Conservation (phyloP, 1,284 basidiomycete species). For the Cryptococcus jaspeensis region DNA sequence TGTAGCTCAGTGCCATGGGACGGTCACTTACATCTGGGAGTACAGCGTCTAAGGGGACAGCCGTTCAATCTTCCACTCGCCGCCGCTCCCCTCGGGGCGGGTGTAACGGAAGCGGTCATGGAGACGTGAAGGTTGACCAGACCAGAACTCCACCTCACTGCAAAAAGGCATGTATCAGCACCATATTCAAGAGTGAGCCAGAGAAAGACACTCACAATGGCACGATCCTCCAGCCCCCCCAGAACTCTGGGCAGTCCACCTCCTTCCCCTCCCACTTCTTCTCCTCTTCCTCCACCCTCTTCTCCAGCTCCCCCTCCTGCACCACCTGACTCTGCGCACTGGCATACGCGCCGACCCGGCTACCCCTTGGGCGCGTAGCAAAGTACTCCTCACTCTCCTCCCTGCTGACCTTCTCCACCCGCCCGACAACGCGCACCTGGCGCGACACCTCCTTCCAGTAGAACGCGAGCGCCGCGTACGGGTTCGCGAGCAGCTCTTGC, state of each 20-base stretch:
- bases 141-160: conserved; percentile 90
- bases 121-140: conserved; percentile 80
- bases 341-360: conserved; percentile 87
- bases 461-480: conserved; percentile 76
- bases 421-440: conserved; percentile 81
- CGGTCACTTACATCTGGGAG: background rate
- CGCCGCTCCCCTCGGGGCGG: conserved; percentile 57
- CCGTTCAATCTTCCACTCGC: conserved; percentile 69
- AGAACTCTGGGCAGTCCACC: conserved; percentile 82
- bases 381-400: conserved; percentile 83
- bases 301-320: conserved; percentile 65
- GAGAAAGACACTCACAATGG: conserved; percentile 65
- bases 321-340: conserved; percentile 81
- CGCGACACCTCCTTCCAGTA: conserved; percentile 87
- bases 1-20: no score
- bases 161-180: background rate
- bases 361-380: conserved; percentile 75
- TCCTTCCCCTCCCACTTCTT: conserved; percentile 60
- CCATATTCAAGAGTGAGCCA: background rate
- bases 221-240: conserved; percentile 94
- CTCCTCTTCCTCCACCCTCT: conserved; percentile 62
- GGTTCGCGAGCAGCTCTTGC: conserved; percentile 70
- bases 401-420: conserved; percentile 69
- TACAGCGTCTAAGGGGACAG: conserved; percentile 61
- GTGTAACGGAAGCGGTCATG: conserved; percentile 86